Evolutionary conservation across 2,329 filamentous ascomycete species (phyloP).

Genomic region (Aspergillus neoniger): DNA sequence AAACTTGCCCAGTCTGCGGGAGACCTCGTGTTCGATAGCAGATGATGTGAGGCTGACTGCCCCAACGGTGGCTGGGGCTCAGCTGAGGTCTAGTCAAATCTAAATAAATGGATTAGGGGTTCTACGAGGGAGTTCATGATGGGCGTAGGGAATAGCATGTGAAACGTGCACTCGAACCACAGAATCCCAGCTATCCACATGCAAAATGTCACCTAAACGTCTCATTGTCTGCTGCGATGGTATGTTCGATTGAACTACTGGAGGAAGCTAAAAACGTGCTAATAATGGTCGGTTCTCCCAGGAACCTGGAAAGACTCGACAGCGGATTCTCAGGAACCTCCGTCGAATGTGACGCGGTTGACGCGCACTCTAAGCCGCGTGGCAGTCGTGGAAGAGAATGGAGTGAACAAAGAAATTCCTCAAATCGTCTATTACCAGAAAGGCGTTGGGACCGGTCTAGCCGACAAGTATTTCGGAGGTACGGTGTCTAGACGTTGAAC

Average conservation of each 20-base stretch:
- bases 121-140: not conserved
- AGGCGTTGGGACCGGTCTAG: conserved; percentile 38
- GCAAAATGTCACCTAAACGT: conserved; percentile 23
- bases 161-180: not conserved
- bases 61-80: not conserved
- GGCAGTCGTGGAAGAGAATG: conserved; percentile 29
- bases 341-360: conserved; percentile 45
- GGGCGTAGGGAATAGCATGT: not conserved
- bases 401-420: conserved; percentile 25
- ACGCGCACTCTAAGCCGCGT: conserved; percentile 37
- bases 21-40: not conserved
- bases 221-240: conserved; percentile 42
- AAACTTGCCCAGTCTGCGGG: not conserved
- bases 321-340: conserved; percentile 29
- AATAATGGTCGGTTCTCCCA: not conserved
- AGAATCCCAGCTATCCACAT: not conserved
- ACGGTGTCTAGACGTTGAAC: not conserved
- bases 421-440: conserved; percentile 47
- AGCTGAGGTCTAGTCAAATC: not conserved
- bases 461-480: conserved; percentile 26
- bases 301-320: conserved; percentile 38
- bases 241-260: conserved; percentile 2
- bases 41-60: not conserved
- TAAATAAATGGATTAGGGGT: not conserved
- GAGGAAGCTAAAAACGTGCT: not conserved